phyloP scores from a whole-genome alignment of 257 asterid species.

The Nicotiana obtusifolia region DNA sequence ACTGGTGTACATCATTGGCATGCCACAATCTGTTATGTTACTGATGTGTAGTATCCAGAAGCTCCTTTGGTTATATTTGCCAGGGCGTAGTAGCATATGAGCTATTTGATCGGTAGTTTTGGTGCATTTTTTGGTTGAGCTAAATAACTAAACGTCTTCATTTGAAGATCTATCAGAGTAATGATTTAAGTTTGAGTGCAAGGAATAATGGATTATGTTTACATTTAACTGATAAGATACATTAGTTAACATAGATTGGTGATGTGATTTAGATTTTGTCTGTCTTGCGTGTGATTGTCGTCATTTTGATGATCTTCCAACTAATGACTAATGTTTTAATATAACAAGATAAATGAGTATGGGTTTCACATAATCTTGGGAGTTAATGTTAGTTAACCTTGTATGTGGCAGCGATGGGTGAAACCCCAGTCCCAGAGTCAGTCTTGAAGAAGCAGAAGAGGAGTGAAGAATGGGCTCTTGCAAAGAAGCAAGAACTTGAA shows the following conservation, averaged over 20 bases:
- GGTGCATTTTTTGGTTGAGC: background rate
- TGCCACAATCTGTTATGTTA: background rate
- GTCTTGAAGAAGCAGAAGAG: constrained; percentile 56
- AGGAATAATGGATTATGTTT: background rate
- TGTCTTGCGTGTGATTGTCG: background rate
- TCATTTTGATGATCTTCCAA: background rate
- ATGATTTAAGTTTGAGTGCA: background rate
- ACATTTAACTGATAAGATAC: background rate
- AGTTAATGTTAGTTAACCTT: background rate
- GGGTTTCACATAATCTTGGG: background rate
- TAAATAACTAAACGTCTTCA: background rate
- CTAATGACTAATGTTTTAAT: background rate
- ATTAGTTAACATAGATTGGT: background rate
- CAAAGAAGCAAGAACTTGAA: constrained; percentile 29
- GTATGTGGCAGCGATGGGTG: constrained; percentile 31
- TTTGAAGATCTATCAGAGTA: background rate
- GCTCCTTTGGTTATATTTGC: background rate
- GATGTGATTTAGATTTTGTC: background rate
- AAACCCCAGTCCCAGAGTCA: constrained; percentile 45
- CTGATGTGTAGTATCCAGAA: background rate
- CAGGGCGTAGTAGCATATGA: background rate
- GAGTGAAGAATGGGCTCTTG: constrained; percentile 49
- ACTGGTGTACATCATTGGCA: background rate
- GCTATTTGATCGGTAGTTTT: background rate
- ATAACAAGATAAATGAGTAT: background rate